Evolutionary conservation across 306 rosid genomes (phyloP), one percentile per base, ranked within the genome.

Genomic region (Prunus padus): DNA sequence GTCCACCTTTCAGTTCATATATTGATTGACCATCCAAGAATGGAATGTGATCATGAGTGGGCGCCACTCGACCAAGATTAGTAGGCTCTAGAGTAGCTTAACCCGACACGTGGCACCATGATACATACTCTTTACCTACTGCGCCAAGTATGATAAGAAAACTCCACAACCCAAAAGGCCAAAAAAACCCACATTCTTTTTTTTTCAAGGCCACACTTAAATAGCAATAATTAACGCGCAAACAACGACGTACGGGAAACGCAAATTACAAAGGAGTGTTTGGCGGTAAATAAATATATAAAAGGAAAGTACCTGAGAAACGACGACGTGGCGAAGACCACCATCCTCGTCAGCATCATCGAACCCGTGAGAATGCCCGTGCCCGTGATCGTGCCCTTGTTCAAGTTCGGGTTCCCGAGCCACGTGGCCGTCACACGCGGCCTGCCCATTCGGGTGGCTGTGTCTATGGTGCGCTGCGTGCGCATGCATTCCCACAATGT

Each of bases 401-500:
- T 14, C 42, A 8, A 64, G 65, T 3, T 19, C 84, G 25, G 77
- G 76, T 26, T 76, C 79, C 68, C 47, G 80, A 69, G 6, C n/a
- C 67, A 67, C 57, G 73, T 67, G 73, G 8, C 91, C 91, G 1
- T 86, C 88, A 25, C 97, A 95, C 1, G 91, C 82, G 1, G 87
- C 97, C 33, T 85, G 82, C 13, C 93, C 97, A 2, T 84, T 91
- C 2, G 91, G 76, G 46, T 95, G 98, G 75, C 66, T 89, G 22
- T 92, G 98, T 26, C 91, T 74, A 73, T 96, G 97, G 72, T 90
- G 99, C 42, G 92, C 98, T 3, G 90, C 97, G 65, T 96, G 99
- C 6, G 98, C 99, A 76, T 88, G 99, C 90, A 96, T 92, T 19
- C 99, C 99, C 11, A 92, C 97, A 5, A 95, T 95, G 81, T 95